phyloP scores from a whole-genome alignment of 1,284 basidiomycete genomes.

The Fomitopsis schrenkii region DNA sequence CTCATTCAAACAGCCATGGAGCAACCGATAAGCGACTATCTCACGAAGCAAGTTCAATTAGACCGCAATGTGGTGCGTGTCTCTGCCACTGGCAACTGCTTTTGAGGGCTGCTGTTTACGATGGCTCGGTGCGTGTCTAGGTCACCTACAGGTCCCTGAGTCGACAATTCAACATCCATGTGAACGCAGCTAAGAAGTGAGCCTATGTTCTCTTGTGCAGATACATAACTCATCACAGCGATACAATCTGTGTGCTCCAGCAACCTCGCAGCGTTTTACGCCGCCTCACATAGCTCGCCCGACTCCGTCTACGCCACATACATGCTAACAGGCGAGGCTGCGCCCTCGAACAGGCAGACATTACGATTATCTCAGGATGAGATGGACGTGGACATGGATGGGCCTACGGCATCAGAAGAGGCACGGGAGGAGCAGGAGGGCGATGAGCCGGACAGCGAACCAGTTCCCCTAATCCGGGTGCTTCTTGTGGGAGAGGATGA shows the following conservation, averaged over 20 bases:
- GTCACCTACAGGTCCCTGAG: slow-evolving; percentile 74
- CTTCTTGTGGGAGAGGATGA: slow-evolving; percentile 54
- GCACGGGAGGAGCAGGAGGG: slow-evolving; percentile 15
- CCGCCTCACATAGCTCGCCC: slow-evolving; percentile 33
- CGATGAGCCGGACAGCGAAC: slow-evolving; percentile 21
- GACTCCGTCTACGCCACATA: slow-evolving; percentile 60
- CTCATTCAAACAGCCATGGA: slow-evolving; percentile 33
- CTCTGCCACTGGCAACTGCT: neutral
- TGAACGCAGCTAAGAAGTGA: slow-evolving; percentile 71
- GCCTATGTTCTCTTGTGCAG: neutral
- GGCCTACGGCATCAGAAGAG: slow-evolving; percentile 16
- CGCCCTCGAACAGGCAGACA: slow-evolving; percentile 6
- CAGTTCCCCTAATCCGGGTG: slow-evolving; percentile 41
- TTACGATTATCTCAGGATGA: slow-evolving; percentile 27
- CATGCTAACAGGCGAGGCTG: slow-evolving; percentile 51
- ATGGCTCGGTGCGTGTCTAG: slow-evolving; percentile 29
- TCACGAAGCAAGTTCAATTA: slow-evolving; percentile 61
- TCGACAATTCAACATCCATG: slow-evolving; percentile 61
- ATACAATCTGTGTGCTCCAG: slow-evolving; percentile 31
- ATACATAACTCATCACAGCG: neutral
- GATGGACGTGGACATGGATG: slow-evolving; percentile 39
- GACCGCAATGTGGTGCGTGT: slow-evolving; percentile 56
- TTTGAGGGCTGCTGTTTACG: neutral
- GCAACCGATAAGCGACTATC: slow-evolving; percentile 44
- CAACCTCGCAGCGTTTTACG: slow-evolving; percentile 56